Base-by-base conservation (phyloP, 2,329 filamentous ascomycete genomes). In the Harringtonia aguacate region DNA sequence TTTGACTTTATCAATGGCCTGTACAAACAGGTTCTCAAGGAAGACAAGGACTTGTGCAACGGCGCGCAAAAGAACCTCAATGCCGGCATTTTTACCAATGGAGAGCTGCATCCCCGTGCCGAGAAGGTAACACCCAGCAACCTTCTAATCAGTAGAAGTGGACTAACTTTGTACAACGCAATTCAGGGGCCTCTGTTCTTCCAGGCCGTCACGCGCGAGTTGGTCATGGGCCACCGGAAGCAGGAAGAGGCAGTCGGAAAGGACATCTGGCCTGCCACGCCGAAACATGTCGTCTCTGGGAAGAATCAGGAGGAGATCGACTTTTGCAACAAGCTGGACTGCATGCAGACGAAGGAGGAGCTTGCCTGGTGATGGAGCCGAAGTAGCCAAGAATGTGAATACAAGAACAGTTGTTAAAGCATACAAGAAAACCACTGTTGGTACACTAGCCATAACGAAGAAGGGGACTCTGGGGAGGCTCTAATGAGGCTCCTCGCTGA, bases 41-140 rank as follows among this genome's bases (percentile, higher is more conserved):
- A 82, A 58, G 78, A 82, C 62, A 81, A 81, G 54, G 65, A 70
- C 9, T 70, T 82, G 22, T 81, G 77, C 61, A 63, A 69, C 51
- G 67, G 67, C 13, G 69, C 74, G 2, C 77, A 81, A 55, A 67
- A 65, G 56, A 81, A 82, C 56, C 65, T 81, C 52, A 73, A 77
- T 55, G 66, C 72, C 0, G 75, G 76, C 8, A 67, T 80, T 41
- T 81, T 79, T 47, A 61, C 77, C 55, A 80, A 75, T 53, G 78
- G 78, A 42, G 71, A 79, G 55, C 62, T 81, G 58, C 77, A 82
- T 55, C 77, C 77, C 0, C 63, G 65, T 40, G 68, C 73, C 58
- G 78, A 82, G 57, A 72, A 77, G 56, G 35, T 33, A n/a, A n/a
- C n/a, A n/a, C n/a, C n/a, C n/a, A n/a, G n/a, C n/a, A n/a, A n/a